Evolutionary conservation across 1,284 basidiomycete species (phyloP).

Genomic region (Somion occarium): DNA sequence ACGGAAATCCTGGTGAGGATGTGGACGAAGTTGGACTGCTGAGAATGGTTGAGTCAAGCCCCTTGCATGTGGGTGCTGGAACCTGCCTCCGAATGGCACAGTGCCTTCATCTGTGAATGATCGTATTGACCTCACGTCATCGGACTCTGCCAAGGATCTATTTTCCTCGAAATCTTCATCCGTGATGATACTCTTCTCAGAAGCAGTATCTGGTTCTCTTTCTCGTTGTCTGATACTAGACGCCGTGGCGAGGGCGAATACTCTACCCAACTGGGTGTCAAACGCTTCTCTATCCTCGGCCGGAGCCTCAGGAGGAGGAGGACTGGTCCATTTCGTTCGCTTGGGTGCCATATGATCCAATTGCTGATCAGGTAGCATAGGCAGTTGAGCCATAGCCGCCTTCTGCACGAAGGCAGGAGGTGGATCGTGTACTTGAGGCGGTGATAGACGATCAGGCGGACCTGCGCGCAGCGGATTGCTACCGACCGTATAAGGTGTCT

Average conservation of each 20-base stretch:
- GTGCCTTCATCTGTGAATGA: constrained; percentile 48
- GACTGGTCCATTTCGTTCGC: constrained; percentile 75
- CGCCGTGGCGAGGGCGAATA: constrained; percentile 64
- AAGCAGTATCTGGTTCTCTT: constrained; percentile 39
- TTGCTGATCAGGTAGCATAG: constrained; percentile 33
- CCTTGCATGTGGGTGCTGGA: constrained; percentile 7
- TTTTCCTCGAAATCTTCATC: constrained; percentile 71
- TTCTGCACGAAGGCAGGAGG: constrained; percentile 13
- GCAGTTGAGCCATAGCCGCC: constrained; percentile 11
- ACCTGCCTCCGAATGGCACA: background rate
- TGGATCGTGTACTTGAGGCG: constrained; percentile 11
- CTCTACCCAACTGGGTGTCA: constrained; percentile 57
- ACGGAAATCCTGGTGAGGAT: constrained; percentile 1
- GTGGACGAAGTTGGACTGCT: background rate
- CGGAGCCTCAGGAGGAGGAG: constrained; percentile 73
- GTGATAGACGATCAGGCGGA: constrained; percentile 25
- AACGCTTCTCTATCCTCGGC: constrained; percentile 60
- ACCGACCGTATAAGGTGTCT: constrained; percentile 63
- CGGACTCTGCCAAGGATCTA: constrained; percentile 51
- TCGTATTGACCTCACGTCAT: constrained; percentile 58
- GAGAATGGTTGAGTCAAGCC: constrained; percentile 3
- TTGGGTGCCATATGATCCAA: constrained; percentile 74
- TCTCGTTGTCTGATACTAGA: constrained; percentile 50
- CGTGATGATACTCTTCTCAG: constrained; percentile 43
- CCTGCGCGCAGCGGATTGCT: constrained; percentile 48